Evolutionary conservation across 176 grass and related monocot genomes (phyloP), one percentile per base, ranked within the genome.

Genomic region (Juncus inflexus): DNA sequence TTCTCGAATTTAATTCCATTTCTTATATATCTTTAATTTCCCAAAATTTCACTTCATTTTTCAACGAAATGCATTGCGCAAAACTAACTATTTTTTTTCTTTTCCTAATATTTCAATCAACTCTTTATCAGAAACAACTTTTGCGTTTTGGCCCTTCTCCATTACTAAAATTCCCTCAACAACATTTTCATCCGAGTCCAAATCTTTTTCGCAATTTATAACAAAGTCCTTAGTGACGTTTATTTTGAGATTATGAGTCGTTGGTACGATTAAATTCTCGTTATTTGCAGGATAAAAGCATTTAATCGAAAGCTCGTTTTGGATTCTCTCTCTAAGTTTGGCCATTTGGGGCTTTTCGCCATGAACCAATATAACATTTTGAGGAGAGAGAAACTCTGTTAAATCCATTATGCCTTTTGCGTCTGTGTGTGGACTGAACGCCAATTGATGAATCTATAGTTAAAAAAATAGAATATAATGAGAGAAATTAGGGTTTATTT

Each of bases 341-440:
- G 84, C 85, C 92, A 97, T 97, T 59, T 89, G 84, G 51, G 92
- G 87, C 67, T 84, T 97, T 80, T 97, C 92, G 9, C 92, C 92
- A 47, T 97, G 92, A 50, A 91, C 92, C 50, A 96, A 79, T 74
- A 97, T 81, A 65, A 91, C 87, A 80, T 97, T 81, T 12, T 77
- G 79, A 9, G 87, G 92, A 13, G 85, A 89, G 47, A 97, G 84
- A 78, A 85, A 97, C 43, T 89, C 84, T 4, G 71, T 66, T 55
- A 95, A 75, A 71, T 95, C 90, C 90, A 95, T 95, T 66, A 95
- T 95, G 60, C 90, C 90, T 80, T 95, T 95, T 49, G 90, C 75
- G 71, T 95, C 90, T 7, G 90, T 89, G 65, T 95, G 90, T 45
- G 90, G 85, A 52, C 90, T 95, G 64, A 95, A 95, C 55, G 84